Percentiles rank a stretch among this genome's conserved stretches.
phyloP scores from a whole-genome alignment of 345 rosid species.

The Noccaea bulbosa region DNA sequence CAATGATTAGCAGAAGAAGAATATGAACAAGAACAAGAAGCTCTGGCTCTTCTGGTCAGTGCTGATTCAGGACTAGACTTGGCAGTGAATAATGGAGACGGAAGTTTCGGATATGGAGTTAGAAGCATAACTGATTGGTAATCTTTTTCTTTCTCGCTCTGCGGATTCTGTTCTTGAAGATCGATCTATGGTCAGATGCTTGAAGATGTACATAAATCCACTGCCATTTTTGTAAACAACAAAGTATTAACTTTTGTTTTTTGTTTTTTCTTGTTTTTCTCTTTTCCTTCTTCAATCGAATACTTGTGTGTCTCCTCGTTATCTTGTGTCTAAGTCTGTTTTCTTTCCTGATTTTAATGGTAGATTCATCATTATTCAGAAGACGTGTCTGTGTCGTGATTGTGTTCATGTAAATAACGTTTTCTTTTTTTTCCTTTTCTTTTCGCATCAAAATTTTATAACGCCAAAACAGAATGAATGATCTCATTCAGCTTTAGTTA shows the following conservation, averaged over 20 bases:
- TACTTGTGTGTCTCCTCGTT: conserved; percentile 20
- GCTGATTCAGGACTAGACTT: conserved; percentile 21
- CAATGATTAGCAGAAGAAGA: not conserved
- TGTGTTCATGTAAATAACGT: too few relatives aligned
- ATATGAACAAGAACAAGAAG: conserved; percentile 15
- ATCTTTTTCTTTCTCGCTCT: not conserved
- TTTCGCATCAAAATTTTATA: too few relatives aligned
- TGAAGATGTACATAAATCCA: conserved; percentile 15
- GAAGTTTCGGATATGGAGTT: conserved; percentile 33
- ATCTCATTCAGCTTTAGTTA: too few relatives aligned
- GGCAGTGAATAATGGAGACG: conserved; percentile 25
- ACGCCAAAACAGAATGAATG: too few relatives aligned
- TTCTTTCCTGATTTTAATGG: too few relatives aligned
- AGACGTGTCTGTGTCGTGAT: too few relatives aligned
- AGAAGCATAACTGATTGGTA: conserved; percentile 18
- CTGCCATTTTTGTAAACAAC: conserved; percentile 18
- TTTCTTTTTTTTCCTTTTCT: too few relatives aligned
- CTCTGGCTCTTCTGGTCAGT: conserved; percentile 24
- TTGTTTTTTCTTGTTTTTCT: conserved; percentile 2
- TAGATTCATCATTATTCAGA: too few relatives aligned
- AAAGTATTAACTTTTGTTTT: not conserved
- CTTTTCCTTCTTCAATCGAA: conserved; percentile 10
- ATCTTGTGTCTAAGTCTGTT: not conserved
- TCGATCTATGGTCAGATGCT: conserved; percentile 2
- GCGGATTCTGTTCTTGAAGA: not conserved